A percentile compares a stretch with the other conserved stretches of the same genome.
Evolutionary conservation across 345 rosid genomes (phyloP).

Genomic region (Capsella bursapastoris): DNA sequence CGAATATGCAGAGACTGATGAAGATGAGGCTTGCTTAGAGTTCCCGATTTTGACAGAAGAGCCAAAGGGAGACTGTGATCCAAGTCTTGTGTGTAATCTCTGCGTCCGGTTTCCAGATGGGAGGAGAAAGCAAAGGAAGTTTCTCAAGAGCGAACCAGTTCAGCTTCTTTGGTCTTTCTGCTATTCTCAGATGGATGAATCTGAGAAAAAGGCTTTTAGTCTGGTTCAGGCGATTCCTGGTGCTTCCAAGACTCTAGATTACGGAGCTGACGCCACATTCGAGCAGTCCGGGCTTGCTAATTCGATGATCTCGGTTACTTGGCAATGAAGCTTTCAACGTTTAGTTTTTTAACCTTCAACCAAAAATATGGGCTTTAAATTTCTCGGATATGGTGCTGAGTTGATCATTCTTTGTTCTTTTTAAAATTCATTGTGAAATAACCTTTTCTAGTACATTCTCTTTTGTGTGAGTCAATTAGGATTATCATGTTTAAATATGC

Average conservation of each 20-base stretch:
- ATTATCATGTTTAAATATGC: neutral
- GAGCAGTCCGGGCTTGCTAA: constrained; percentile 73
- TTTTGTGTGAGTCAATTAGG: neutral
- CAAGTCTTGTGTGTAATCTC: constrained; percentile 68
- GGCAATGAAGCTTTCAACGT: constrained; percentile 54
- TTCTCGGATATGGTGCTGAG: neutral
- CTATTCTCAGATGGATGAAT: constrained; percentile 55
- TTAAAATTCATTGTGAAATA: neutral
- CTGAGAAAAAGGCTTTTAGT: constrained; percentile 58
- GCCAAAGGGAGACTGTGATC: constrained; percentile 58
- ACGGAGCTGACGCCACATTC: constrained; percentile 53
- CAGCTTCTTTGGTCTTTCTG: constrained; percentile 91
- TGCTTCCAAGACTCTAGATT: constrained; percentile 67
- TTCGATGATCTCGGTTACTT: constrained; percentile 74
- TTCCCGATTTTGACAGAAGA: constrained; percentile 79
- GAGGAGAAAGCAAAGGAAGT: constrained; percentile 73
- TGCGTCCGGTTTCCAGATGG: constrained; percentile 93
- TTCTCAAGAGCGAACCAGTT: constrained; percentile 67
- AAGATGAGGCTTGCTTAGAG: neutral
- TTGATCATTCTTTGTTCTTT: neutral
- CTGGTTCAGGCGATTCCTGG: constrained; percentile 79
- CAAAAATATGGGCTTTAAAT: neutral
- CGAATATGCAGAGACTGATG: neutral
- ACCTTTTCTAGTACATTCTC: neutral
- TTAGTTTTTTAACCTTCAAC: neutral